Evolutionary conservation across 139 green algal genomes (phyloP).

Genomic region (Chlorella sp.): DNA sequence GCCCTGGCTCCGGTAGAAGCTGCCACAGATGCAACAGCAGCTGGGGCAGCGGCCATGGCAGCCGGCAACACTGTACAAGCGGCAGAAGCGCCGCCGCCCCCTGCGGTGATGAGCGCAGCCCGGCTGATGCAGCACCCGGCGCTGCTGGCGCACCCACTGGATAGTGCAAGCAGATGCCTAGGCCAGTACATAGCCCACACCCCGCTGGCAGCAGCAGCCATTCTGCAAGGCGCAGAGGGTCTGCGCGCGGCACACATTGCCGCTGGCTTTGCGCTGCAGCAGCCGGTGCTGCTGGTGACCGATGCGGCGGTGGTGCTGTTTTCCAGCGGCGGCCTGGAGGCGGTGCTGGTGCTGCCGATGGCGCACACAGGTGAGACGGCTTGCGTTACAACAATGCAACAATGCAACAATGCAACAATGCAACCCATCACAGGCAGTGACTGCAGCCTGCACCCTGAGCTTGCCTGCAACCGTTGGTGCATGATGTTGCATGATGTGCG

Average conservation of each 20-base stretch:
- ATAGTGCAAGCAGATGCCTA: not conserved
- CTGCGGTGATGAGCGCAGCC: not conserved
- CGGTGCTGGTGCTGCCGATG: slow-evolving; percentile 22
- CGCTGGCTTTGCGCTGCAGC: not conserved
- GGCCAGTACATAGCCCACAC: slow-evolving; percentile 7
- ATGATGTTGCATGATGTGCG: too few species aligned
- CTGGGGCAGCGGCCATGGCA: not conserved
- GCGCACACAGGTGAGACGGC: not conserved
- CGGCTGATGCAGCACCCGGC: slow-evolving; percentile 13
- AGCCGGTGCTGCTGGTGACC: slow-evolving; percentile 7
- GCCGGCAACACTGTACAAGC: not conserved
- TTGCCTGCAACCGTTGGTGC: too few species aligned
- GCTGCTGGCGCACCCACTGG: not conserved
- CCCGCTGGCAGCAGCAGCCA: not conserved
- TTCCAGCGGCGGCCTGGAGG: not conserved
- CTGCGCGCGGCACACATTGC: slow-evolving; percentile 6
- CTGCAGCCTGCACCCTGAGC: too few species aligned
- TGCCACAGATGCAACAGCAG: not conserved
- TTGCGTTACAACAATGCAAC: too few species aligned
- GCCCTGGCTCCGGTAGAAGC: not conserved
- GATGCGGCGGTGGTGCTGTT: slow-evolving; percentile 19
- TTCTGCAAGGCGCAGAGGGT: slow-evolving; percentile 18
- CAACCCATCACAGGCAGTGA: too few species aligned
- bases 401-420: too few species aligned
- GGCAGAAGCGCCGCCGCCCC: not conserved